Evolutionary conservation across 345 rosid species (phyloP).

Genomic region (Noccaea caerulescens): DNA sequence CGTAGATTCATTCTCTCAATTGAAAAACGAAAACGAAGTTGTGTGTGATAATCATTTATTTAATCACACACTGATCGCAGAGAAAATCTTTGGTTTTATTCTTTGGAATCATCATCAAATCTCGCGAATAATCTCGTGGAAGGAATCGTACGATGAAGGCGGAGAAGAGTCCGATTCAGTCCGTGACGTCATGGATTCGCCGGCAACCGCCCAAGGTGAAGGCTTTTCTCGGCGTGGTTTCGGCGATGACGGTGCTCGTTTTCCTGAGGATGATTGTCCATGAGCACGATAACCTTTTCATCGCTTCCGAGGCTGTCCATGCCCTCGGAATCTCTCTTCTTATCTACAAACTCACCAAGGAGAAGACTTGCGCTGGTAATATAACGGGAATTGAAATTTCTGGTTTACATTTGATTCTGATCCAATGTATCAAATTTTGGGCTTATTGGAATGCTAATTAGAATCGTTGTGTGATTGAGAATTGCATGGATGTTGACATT

Average conservation of each 20-base stretch:
- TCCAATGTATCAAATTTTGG: neutral
- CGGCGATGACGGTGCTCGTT: constrained; percentile 65
- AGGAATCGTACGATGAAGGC: constrained; percentile 51
- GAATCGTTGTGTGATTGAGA: neutral
- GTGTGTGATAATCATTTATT: constrained; percentile 22
- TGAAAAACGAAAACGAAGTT: constrained; percentile 42
- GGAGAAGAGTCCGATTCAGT: constrained; percentile 62
- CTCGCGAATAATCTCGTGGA: neutral
- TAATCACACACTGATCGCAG: neutral
- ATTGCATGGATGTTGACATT: neutral
- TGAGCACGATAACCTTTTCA: constrained; percentile 88
- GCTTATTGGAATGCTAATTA: neutral
- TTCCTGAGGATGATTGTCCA: constrained; percentile 73
- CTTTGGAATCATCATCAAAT: neutral
- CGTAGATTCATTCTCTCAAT: constrained; percentile 6
- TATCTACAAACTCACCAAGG: constrained; percentile 85
- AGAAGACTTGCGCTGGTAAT: constrained; percentile 83
- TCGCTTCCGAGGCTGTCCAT: constrained; percentile 86
- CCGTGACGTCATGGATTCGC: constrained; percentile 68
- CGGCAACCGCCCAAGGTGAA: constrained; percentile 85
- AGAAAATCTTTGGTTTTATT: neutral
- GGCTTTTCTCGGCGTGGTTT: constrained; percentile 58
- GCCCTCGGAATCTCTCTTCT: constrained; percentile 80
- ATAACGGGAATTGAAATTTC: neutral
- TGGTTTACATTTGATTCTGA: neutral